phyloP scores from a whole-genome alignment of 208 protist species.

The Leptomonas seymouri region DNA sequence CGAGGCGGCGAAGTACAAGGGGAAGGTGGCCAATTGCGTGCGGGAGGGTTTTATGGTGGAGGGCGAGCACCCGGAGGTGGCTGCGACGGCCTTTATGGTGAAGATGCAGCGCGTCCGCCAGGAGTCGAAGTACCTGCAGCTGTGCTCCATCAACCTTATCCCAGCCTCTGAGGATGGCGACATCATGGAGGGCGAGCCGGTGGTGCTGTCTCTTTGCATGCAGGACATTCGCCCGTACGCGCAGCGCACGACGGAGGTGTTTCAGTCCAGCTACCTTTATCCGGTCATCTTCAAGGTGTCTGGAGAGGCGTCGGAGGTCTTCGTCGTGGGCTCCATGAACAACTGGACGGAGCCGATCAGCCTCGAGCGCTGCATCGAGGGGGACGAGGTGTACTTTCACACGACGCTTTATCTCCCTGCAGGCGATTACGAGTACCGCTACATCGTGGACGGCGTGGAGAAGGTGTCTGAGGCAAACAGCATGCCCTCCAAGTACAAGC shows the following conservation, averaged over 20 bases:
- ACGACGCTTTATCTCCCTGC: constrained; percentile 91
- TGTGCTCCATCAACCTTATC: constrained; percentile 82
- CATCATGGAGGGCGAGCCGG: constrained; percentile 82
- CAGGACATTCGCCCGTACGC: constrained; percentile 86
- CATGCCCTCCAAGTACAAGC: constrained; percentile 85
- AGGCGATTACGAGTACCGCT: constrained; percentile 93
- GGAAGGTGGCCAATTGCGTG: constrained; percentile 91
- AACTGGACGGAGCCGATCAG: constrained; percentile 92
- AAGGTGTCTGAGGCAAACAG: constrained; percentile 85
- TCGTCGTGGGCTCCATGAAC: constrained; percentile 93
- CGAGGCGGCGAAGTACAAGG: constrained; percentile 85
- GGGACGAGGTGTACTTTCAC: constrained; percentile 88
- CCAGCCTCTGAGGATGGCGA: constrained; percentile 52
- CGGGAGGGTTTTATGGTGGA: constrained; percentile 91
- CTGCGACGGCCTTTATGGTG: constrained; percentile 85
- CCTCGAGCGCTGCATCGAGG: constrained; percentile 77
- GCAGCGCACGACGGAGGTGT: constrained; percentile 82
- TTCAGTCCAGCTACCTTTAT: constrained; percentile 86
- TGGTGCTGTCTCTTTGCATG: constrained; percentile 88
- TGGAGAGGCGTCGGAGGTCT: constrained; percentile 90
- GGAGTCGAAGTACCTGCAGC: constrained; percentile 74
- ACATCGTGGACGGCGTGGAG: constrained; percentile 93
- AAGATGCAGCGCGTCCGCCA: constrained; percentile 77
- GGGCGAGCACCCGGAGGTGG: constrained; percentile 80
- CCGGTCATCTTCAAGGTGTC: constrained; percentile 90